Evolutionary conservation across 176 grass and related monocot species (phyloP).

Genomic region (Musa beccarii): DNA sequence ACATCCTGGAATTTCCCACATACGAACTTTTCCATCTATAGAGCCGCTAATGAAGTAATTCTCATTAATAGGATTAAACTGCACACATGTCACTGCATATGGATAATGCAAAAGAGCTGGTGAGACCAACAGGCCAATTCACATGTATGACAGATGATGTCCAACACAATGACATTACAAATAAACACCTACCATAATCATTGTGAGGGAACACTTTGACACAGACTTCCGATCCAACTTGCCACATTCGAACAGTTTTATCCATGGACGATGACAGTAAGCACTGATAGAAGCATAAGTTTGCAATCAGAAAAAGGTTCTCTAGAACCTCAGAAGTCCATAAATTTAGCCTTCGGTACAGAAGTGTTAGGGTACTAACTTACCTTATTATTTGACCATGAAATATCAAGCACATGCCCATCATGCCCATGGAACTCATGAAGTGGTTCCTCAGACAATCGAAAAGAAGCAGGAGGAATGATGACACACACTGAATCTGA

Average conservation of each 20-base stretch:
- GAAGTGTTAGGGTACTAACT: constrained; percentile 11
- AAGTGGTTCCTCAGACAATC: constrained; percentile 45
- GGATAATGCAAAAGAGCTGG: background rate
- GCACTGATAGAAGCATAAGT: constrained; percentile 29
- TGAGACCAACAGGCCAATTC: background rate
- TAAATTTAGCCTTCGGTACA: too few relatives aligned
- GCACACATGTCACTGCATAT: constrained; percentile 80
- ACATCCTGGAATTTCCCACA: constrained; percentile 64
- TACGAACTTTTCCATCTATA: constrained; percentile 76
- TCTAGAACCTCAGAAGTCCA: background rate
- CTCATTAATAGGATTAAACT: constrained; percentile 63
- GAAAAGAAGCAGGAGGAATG: constrained; percentile 60
- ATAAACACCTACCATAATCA: constrained; percentile 51
- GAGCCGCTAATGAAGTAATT: constrained; percentile 74
- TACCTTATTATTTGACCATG: constrained; percentile 80
- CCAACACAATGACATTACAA: background rate
- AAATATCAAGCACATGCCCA: constrained; percentile 69
- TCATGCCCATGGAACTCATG: constrained; percentile 65
- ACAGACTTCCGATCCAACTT: constrained; percentile 49
- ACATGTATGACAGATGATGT: constrained; percentile 8
- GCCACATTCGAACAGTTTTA: constrained; percentile 85
- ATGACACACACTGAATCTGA: constrained; percentile 58
- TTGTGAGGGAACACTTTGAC: constrained; percentile 72
- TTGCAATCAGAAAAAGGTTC: constrained; percentile 4
- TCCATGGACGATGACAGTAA: constrained; percentile 72